Conservation (phyloP, 192 early-diverging fungal species). For the Backusella luteola region DNA sequence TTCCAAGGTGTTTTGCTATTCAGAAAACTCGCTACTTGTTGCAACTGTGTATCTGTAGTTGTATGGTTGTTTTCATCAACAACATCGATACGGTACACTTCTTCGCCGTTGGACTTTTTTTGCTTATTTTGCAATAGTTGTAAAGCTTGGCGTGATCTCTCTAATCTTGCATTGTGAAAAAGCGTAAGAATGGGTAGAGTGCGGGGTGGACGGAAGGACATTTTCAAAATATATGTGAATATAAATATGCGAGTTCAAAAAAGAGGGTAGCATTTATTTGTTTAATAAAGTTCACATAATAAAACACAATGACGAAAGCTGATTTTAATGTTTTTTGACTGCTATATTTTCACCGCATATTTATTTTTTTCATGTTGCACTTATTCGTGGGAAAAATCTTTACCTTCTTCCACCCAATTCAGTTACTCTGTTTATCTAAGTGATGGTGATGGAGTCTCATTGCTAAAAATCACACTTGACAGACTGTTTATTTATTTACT, state of each 20-base stretch:
- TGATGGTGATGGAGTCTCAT: background rate
- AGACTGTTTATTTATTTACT: background rate
- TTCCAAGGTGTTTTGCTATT: constrained; percentile 13
- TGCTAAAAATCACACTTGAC: background rate
- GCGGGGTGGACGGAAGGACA: constrained; percentile 31
- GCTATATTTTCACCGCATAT: background rate
- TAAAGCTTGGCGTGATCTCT: constrained; percentile 16
- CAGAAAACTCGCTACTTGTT: constrained; percentile 20
- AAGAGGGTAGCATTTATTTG: background rate
- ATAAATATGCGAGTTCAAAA: background rate
- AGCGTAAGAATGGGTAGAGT: constrained; percentile 33
- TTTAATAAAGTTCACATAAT: background rate
- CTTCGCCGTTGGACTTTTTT: constrained; percentile 6
- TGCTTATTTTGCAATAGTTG: constrained; percentile 6
- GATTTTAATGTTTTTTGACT: background rate
- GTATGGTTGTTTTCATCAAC: constrained; percentile 17
- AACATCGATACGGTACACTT: constrained; percentile 25
- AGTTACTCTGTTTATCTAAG: background rate
- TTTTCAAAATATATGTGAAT: background rate
- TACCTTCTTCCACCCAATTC: background rate
- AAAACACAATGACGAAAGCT: background rate
- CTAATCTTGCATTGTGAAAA: constrained; percentile 30
- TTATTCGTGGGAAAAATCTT: background rate
- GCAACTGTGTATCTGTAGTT: constrained; percentile 22
- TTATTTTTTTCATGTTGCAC: background rate